These are phyloP conservation scores for Venturia oleaginea DNA, from an alignment of 2,329 filamentous ascomycete species.

Conservation along the genomic window DNA sequence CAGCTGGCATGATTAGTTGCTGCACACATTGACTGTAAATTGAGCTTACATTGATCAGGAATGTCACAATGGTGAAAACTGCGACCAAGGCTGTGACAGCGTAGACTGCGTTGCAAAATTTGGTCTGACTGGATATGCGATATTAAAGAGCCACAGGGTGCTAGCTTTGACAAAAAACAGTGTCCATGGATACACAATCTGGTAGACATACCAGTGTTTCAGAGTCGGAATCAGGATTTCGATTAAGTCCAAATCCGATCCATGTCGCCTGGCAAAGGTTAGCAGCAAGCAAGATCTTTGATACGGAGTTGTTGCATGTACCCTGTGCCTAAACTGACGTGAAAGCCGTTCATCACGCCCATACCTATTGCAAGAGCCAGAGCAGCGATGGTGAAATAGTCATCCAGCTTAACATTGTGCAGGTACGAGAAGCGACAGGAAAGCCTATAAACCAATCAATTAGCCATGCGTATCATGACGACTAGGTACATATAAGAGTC, in stretches of 20 bases:
- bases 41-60: too few species aligned
- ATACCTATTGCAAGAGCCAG: constrained; percentile 14
- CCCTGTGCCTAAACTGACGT: too few species aligned
- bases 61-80: too few species aligned
- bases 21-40: too few species aligned
- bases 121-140: constrained; percentile 18
- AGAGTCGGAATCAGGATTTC: constrained; percentile 18
- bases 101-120: constrained; percentile 9
- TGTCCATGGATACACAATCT: constrained; percentile 20
- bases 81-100: too few species aligned
- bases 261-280: too few species aligned
- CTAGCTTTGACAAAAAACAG: constrained; percentile 21
- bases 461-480: too few species aligned
- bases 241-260: neutral
- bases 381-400: constrained; percentile 18
- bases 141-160: constrained; percentile 21
- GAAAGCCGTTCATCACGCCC: constrained; percentile 14
- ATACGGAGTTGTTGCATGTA: too few species aligned
- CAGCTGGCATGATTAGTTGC: too few species aligned
- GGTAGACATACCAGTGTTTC: constrained; percentile 22
- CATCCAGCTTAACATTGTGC: constrained; percentile 18
- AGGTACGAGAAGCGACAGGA: neutral
- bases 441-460: too few species aligned
- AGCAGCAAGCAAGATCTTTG: too few species aligned
- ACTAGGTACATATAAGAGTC: too few species aligned